phyloP scores from a whole-genome alignment of 441 rosid genomes.

The Raphanus hybrid region DNA sequence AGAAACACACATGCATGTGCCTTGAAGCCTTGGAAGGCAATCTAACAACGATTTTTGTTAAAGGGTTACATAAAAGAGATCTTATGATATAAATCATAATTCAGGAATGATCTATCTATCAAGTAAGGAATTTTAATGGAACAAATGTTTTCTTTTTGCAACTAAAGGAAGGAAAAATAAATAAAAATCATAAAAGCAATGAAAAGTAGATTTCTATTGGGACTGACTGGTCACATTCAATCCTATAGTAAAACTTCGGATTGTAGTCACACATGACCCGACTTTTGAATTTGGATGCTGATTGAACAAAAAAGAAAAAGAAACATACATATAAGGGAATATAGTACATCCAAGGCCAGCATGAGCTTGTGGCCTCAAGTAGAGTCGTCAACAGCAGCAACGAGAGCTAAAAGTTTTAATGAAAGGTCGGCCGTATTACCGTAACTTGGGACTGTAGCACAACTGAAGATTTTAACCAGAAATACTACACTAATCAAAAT shows the following conservation, averaged over 20 bases:
- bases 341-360: not conserved
- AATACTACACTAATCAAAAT: not conserved
- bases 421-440: not conserved
- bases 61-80: not conserved
- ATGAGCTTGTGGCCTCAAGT: not conserved
- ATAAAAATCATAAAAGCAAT: not conserved
- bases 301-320: not conserved
- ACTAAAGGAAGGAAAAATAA: not conserved
- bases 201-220: not conserved
- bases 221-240: not conserved
- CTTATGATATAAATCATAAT: not conserved
- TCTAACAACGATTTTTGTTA: not conserved
- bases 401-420: not conserved
- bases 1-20: not conserved
- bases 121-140: constrained; percentile 20
- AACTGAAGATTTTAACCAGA: not conserved
- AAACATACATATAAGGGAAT: not conserved
- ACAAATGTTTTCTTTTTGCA: not conserved
- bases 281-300: not conserved
- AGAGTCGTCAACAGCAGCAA: not conserved
- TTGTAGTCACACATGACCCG: constrained; percentile 1
- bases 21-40: not conserved
- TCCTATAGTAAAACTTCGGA: not conserved
- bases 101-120: not conserved
- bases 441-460: not conserved